Base-by-base conservation (phyloP, 257 asterid genomes). In the Thymus mandschuricus region DNA sequence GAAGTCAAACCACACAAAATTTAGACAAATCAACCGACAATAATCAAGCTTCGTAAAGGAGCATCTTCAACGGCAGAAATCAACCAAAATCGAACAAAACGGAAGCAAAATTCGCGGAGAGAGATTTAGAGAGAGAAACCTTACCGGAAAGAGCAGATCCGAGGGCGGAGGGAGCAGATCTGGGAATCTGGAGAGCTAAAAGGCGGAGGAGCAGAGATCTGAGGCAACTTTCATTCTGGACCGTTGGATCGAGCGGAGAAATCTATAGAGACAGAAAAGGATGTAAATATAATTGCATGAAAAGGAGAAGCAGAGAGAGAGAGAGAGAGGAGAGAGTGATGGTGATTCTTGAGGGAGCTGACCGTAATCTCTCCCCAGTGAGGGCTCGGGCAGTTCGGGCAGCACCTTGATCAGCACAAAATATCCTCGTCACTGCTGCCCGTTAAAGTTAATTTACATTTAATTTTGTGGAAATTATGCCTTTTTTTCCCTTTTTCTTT, bases 211-310 rank as follows among this genome's bases (percentile, higher is more conserved):
- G 75, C 13, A 9, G 83, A 73, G 79, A 73, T 65, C 66, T 59
- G 78, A 69, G 59, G 76, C 70, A 49, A 75, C 72, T 75, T 71
- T 75, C 88, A 79, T 76, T 81, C 54, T 69, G 69, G 79, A 69
- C 88, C 92, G 90, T 87, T 67, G 56, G 87, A 87, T 82, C 84
- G 72, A 82, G 84, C 67, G n/a, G 67, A 75, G 75, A 63, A 66
- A 81, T 41, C 63, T 51, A 66, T 51, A 55, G 81, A 81, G 82
- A 69, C 77, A 56, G 66, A 56, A 21, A 21, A 34, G 46, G 73
- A 56, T 69, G 79, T 64, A 62, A 64, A 72, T 70, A 73, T 66
- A 68, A 59, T 46, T 68, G 76, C 60, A 55, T 48, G 76, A 58
- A 49, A 28, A 72, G 28, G 28, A 28, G 66, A 68, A 54, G 75